These are phyloP conservation scores for Neurospora sp. DNA, from an alignment of 495 filamentous ascomycete species.

Conservation along the genomic window DNA sequence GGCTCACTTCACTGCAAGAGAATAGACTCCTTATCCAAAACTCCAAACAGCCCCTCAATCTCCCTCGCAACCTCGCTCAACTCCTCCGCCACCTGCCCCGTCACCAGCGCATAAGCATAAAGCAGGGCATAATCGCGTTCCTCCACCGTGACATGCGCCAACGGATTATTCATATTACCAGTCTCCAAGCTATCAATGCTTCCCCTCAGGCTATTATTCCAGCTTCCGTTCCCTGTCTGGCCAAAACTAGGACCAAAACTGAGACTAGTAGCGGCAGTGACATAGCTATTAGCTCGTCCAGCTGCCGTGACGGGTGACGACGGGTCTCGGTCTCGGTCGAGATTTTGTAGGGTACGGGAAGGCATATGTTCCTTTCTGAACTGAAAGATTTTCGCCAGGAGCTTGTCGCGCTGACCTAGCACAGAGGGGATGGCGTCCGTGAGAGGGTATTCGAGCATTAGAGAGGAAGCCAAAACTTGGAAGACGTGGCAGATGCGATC, in stretches of 20 bases:
- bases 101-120: conserved; percentile 52
- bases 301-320: no score
- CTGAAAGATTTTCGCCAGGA: conserved; percentile 82
- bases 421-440: conserved; percentile 80
- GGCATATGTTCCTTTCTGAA: conserved; percentile 59
- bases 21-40: conserved; percentile 62
- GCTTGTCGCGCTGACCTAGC: conserved; percentile 64
- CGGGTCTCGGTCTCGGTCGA: conserved; percentile 8
- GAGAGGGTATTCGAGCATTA: conserved; percentile 88
- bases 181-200: conserved; percentile 3
- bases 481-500: conserved; percentile 87
- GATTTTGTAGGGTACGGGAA: conserved; percentile 10
- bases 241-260: conserved; percentile 5
- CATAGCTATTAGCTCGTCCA: conserved; percentile 2
- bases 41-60: conserved; percentile 65
- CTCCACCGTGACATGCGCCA: conserved; percentile 25
- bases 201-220: background rate
- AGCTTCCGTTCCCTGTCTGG: background rate
- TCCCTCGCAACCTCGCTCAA: conserved; percentile 58
- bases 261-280: background rate
- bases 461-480: conserved; percentile 81
- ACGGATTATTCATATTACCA: no score
- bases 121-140: conserved; percentile 45
- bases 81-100: conserved; percentile 58
- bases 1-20: no score